Conservation (phyloP, 2,329 filamentous ascomycete species). For the Nemania sp. region DNA sequence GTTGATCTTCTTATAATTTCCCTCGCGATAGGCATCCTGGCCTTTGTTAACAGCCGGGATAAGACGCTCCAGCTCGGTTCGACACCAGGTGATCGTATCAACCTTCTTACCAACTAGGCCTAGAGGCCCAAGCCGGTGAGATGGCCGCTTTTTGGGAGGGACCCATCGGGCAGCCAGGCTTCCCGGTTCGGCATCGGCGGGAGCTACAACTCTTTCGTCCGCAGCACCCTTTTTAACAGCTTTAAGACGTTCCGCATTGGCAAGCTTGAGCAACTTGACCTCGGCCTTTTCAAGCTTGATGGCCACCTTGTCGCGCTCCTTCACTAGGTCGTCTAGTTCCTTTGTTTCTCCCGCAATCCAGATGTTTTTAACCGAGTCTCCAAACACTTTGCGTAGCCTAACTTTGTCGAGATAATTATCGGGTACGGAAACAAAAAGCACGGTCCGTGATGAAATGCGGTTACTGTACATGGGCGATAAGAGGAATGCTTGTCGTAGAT, state of each 20-base stretch:
- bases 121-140: conserved; percentile 70
- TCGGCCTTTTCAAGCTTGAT: conserved; percentile 85
- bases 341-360: conserved; percentile 82
- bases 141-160: conserved; percentile 71
- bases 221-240: conserved; percentile 60
- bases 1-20: conserved; percentile 67
- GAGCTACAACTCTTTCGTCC: conserved; percentile 50
- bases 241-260: conserved; percentile 73
- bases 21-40: conserved; percentile 67
- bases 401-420: conserved; percentile 74
- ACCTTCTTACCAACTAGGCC: conserved; percentile 81
- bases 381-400: conserved; percentile 80
- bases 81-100: conserved; percentile 90
- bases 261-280: conserved; percentile 78
- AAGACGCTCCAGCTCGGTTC: conserved; percentile 74
- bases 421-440: conserved; percentile 87
- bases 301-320: conserved; percentile 78
- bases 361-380: conserved; percentile 76
- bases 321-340: conserved; percentile 77
- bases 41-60: conserved; percentile 70
- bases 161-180: conserved; percentile 76
- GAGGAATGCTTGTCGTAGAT: conserved; percentile 88
- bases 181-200: conserved; percentile 68
- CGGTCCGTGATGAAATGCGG: conserved; percentile 85
- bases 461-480: conserved; percentile 82